Evolutionary conservation across 2,329 filamentous ascomycete genomes (phyloP).

Genomic region (Cytospora mali): DNA sequence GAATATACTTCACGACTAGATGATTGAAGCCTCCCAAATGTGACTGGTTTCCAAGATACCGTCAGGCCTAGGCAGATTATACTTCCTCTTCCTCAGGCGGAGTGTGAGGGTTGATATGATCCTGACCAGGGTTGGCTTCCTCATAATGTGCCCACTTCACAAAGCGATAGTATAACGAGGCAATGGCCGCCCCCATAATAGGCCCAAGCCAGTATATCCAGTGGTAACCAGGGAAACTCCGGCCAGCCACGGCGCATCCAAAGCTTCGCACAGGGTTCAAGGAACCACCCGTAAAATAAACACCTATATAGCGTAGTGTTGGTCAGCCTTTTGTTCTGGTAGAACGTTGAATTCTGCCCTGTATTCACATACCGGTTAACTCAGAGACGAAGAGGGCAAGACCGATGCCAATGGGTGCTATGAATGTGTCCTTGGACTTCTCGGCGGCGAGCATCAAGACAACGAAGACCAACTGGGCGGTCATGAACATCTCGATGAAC

Average conservation of each 20-base stretch:
- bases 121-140: constrained; percentile 43
- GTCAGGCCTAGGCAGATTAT: background rate
- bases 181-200: constrained; percentile 44
- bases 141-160: constrained; percentile 49
- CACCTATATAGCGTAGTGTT: constrained; percentile 31
- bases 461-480: constrained; percentile 59
- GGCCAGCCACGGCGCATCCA: constrained; percentile 45
- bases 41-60: background rate
- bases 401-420: constrained; percentile 69
- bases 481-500: constrained; percentile 65
- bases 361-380: constrained; percentile 43
- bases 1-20: background rate
- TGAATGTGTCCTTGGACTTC: constrained; percentile 67
- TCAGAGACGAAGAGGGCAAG: constrained; percentile 61
- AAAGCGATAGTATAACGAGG: constrained; percentile 45
- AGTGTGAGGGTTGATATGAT: constrained; percentile 26
- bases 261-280: constrained; percentile 49
- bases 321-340: background rate
- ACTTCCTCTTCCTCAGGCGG: background rate
- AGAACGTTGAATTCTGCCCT: no score
- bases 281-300: constrained; percentile 46
- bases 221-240: constrained; percentile 42
- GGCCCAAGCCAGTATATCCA: constrained; percentile 54
- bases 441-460: constrained; percentile 68
- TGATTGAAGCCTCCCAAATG: no score